A percentile compares a stretch with the other conserved stretches of the same genome.
phyloP scores from a whole-genome alignment of 495 filamentous ascomycete genomes.

The Daldinia decipiens region DNA sequence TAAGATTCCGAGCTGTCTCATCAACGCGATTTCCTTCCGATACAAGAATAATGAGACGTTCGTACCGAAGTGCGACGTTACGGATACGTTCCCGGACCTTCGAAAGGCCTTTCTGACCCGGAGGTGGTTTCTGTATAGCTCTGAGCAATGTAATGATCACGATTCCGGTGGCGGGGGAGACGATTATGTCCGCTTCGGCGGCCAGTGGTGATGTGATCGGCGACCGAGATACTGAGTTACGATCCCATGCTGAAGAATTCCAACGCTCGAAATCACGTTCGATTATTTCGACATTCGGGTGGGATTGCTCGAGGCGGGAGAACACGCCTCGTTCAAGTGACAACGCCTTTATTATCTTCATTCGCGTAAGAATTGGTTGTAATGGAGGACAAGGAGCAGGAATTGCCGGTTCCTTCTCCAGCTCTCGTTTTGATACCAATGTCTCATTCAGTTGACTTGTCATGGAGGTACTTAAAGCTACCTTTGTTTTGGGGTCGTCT shows the following conservation, averaged over 20 bases:
- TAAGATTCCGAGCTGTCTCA: slow-evolving; percentile 52
- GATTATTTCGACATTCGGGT: slow-evolving; percentile 65
- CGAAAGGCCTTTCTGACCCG: slow-evolving; percentile 63
- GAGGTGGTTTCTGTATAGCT: slow-evolving; percentile 75
- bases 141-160: slow-evolving; percentile 77
- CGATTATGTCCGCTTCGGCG: slow-evolving; percentile 78
- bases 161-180: slow-evolving; percentile 76
- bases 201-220: slow-evolving; percentile 49
- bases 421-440: neutral
- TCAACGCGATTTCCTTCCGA: slow-evolving; percentile 60
- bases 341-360: slow-evolving; percentile 44
- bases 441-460: neutral
- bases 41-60: slow-evolving; percentile 76
- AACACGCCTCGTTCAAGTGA: slow-evolving; percentile 41
- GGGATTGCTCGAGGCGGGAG: slow-evolving; percentile 57
- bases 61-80: slow-evolving; percentile 68
- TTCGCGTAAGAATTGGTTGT: neutral
- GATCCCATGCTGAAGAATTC: slow-evolving; percentile 48
- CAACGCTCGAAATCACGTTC: slow-evolving; percentile 66
- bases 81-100: slow-evolving; percentile 68
- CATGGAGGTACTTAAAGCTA: neutral
- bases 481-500: neutral
- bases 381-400: slow-evolving; percentile 33
- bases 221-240: slow-evolving; percentile 47
- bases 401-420: neutral